Percentiles rank a stretch among this genome's conserved stretches.
Conservation (phyloP, 148 eudicot species). For the Linanthus parryae region DNA sequence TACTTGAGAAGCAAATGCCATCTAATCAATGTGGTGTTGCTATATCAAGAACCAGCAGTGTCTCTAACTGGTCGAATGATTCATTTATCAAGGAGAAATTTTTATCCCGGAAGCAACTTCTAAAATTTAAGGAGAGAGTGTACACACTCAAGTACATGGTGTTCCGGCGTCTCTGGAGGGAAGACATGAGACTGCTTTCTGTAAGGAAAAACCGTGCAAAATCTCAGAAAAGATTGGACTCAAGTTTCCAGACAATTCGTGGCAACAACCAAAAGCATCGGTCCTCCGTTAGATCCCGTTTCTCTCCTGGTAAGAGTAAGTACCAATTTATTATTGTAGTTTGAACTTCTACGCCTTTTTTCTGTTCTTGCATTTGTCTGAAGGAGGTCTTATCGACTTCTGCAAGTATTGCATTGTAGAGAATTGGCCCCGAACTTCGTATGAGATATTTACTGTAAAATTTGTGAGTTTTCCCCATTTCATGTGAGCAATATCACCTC, state of each 20-base stretch:
- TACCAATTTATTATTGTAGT: background rate
- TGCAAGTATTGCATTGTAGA: too few species aligned
- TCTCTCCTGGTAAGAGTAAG: slow-evolving; percentile 45
- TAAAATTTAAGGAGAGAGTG: slow-evolving; percentile 62
- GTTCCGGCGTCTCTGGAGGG: slow-evolving; percentile 70
- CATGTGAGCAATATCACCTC: too few species aligned
- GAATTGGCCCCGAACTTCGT: too few species aligned
- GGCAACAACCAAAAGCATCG: slow-evolving; percentile 52
- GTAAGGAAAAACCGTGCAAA: slow-evolving; percentile 41
- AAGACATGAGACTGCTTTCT: slow-evolving; percentile 55
- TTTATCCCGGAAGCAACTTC: slow-evolving; percentile 37
- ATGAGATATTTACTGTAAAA: too few species aligned
- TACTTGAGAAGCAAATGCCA: slow-evolving; percentile 49
- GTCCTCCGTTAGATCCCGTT: slow-evolving; percentile 43
- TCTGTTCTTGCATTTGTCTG: too few species aligned
- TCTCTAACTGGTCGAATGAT: slow-evolving; percentile 21
- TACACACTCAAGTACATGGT: slow-evolving; percentile 61
- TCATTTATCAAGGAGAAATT: slow-evolving; percentile 37
- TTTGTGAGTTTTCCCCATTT: too few species aligned
- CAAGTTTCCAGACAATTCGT: slow-evolving; percentile 26
- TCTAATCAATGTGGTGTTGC: slow-evolving; percentile 10
- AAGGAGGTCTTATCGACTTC: too few species aligned
- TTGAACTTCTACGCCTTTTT: too few species aligned
- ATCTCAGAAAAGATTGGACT: slow-evolving; percentile 58
- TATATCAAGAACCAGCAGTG: slow-evolving; percentile 7